Evolutionary conservation across 2,329 filamentous ascomycete genomes (phyloP).

Genomic region (Calonectria montana): DNA sequence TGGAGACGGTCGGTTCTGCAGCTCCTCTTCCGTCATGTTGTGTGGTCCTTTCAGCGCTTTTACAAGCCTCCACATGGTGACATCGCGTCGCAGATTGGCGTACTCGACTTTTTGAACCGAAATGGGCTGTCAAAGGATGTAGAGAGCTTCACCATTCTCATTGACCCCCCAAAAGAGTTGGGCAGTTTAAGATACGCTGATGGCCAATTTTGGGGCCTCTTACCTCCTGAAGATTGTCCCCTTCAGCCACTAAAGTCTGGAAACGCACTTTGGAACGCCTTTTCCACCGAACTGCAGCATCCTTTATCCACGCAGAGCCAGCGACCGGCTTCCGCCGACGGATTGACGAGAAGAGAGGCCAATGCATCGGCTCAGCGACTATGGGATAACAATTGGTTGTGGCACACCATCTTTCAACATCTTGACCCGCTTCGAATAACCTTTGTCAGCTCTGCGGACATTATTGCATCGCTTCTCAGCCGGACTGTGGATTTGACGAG

Average conservation of each 20-base stretch:
- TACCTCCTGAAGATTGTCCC: constrained; percentile 40
- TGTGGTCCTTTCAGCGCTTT: constrained; percentile 53
- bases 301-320: background rate
- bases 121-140: constrained; percentile 54
- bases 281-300: constrained; percentile 19
- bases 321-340: background rate
- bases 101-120: constrained; percentile 53
- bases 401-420: constrained; percentile 65
- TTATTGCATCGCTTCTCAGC: constrained; percentile 70
- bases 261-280: constrained; percentile 42
- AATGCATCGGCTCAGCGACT: constrained; percentile 24
- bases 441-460: constrained; percentile 70
- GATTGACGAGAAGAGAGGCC: constrained; percentile 27
- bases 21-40: constrained; percentile 67
- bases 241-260: constrained; percentile 32
- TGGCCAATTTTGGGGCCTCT: constrained; percentile 43
- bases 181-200: constrained; percentile 43
- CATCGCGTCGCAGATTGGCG: constrained; percentile 46
- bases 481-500: constrained; percentile 67
- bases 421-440: constrained; percentile 66
- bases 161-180: constrained; percentile 43
- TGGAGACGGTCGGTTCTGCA: constrained; percentile 66
- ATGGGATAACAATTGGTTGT: constrained; percentile 60
- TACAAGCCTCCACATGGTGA: constrained; percentile 38
- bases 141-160: constrained; percentile 54